Evolutionary conservation across 1,284 basidiomycete species (phyloP), one percentile per base, ranked within the genome.

Genomic region (Boletus subluridellus): DNA sequence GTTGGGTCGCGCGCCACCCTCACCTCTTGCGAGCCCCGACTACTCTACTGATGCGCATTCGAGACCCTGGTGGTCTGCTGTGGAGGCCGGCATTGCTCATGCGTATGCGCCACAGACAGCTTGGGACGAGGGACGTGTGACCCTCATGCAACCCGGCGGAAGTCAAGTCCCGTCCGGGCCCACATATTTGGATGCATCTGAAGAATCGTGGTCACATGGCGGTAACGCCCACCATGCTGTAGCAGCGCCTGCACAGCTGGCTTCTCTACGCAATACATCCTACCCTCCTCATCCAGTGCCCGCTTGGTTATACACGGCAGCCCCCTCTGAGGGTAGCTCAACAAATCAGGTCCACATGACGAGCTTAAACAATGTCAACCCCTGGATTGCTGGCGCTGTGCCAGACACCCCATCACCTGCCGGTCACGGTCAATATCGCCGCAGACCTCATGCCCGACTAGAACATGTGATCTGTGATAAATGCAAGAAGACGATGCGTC

Each of bases 211-310:
- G 62, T 34, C 34, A 11, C 53, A 26, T 34, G 21, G 24, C 34
- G 45, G 48, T 12, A 15, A 50, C 14, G 1, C 6, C 32, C 0
- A 2, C 68, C 67, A 69, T 52, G 65, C 70, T 72, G 67, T 72
- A 44, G 45, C 3, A n/a, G 30, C 59, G 49, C 55, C 32, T 1
- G 42, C 58, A 61, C 65, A 60, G 67, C 66, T 37, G 5, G 21
- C 21, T 21, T 21, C 21, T 21, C 21, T 21, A 21, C 21, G 21
- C 21, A 44, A 26, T 32, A 5, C 30, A 14, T 17, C 5, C 9
- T 6, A 37, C 15, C 5, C n/a, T 9, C 12, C 28, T 2, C 11
- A 48, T 42, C 32, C 32, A n/a, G 9, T 21, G 2, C 32, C 42
- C 6, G 5, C 47, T 46, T 41, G 14, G 49, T 26, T 14, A n/a